Conservation (phyloP, 139 green algal species). For the Spirogloea muscicola region DNA sequence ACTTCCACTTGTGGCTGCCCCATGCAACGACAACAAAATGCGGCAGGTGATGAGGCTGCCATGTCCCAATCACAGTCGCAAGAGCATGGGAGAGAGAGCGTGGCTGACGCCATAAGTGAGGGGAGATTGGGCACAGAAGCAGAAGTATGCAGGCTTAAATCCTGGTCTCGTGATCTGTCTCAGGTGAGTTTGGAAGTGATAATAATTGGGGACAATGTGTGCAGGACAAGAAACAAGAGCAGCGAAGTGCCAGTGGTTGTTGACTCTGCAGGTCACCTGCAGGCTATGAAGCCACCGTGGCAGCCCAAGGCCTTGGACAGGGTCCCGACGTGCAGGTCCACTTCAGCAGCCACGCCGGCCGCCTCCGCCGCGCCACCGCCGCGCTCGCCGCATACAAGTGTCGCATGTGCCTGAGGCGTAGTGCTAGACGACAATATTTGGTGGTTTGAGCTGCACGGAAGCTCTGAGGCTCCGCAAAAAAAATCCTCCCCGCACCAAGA, state of each 20-base stretch:
- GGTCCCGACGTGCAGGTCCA: slow-evolving; percentile 89
- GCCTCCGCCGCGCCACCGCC: slow-evolving; percentile 68
- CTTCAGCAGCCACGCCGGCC: slow-evolving; percentile 52
- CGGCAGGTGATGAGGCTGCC: background rate
- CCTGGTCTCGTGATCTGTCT: background rate
- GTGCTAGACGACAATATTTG: too few species aligned
- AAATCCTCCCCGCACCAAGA: too few species aligned
- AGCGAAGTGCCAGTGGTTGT: background rate
- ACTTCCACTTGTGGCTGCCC: slow-evolving; percentile 33
- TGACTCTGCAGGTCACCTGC: slow-evolving; percentile 21
- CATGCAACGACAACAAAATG: background rate
- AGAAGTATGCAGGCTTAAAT: background rate
- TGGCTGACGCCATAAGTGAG: background rate
- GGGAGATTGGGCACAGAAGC: background rate
- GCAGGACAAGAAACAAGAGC: background rate
- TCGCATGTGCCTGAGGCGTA: slow-evolving; percentile 93
- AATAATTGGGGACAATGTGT: background rate
- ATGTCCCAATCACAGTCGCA: background rate
- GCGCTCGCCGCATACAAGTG: slow-evolving; percentile 73
- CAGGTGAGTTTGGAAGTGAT: background rate
- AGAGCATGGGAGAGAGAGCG: background rate
- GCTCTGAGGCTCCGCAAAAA: background rate
- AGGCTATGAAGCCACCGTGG: slow-evolving; percentile 82
- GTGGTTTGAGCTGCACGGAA: slow-evolving; percentile 78
- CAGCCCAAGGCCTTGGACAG: slow-evolving; percentile 88